A percentile compares a stretch with the other conserved stretches of the same genome.
These are phyloP conservation scores for Triadica sebifera DNA, from an alignment of 345 rosid species.

Conservation along the genomic window DNA sequence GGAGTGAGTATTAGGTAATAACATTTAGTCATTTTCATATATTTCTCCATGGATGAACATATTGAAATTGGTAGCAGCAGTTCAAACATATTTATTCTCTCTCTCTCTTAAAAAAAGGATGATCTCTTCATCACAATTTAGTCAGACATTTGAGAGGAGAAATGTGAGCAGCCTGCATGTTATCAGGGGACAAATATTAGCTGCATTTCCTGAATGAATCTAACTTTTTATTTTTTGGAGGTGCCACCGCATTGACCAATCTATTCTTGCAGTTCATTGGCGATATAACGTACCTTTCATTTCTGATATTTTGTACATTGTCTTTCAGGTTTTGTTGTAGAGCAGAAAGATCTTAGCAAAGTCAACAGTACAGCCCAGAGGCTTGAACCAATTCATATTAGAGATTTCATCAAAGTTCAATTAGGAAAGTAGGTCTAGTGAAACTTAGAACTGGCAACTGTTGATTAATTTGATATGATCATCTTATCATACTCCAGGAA, in stretches of 20 bases:
- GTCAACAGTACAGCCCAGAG: slow-evolving; percentile 35
- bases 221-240: neutral
- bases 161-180: no score
- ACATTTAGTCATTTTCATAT: neutral
- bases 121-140: no score
- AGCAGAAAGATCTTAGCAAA: slow-evolving; percentile 17
- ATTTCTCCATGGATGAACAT: neutral
- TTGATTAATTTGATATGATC: neutral
- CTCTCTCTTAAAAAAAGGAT: no score
- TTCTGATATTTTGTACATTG: neutral
- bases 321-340: slow-evolving; percentile 27
- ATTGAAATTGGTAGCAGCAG: no score
- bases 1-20: slow-evolving; percentile 26
- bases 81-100: no score
- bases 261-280: neutral
- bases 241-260: neutral
- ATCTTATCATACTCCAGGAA: neutral
- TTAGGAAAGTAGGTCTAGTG: neutral
- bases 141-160: no score
- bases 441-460: neutral
- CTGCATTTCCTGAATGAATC: no score
- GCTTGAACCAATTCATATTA: slow-evolving; percentile 27
- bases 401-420: slow-evolving; percentile 1
- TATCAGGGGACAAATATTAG: no score
- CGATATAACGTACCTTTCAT: no score